Conservation (phyloP, 805 yeast genomes). For the Candida boleticola region DNA sequence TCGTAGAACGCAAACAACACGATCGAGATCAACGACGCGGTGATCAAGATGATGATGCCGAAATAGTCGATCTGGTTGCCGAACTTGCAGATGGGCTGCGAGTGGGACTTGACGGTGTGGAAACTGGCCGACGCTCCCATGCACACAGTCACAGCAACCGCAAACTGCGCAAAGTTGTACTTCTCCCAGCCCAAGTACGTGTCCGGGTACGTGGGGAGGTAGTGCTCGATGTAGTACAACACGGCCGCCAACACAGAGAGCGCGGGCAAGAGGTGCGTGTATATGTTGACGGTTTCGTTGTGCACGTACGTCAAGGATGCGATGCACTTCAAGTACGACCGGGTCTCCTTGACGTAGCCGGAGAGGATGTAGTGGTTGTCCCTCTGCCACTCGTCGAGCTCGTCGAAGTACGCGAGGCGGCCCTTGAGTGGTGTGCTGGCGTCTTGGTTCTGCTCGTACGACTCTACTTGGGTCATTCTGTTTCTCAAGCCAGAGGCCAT, state of each 20-base stretch:
- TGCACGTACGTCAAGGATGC: constrained; percentile 54
- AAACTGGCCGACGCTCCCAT: constrained; percentile 62
- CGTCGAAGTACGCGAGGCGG: constrained; percentile 43
- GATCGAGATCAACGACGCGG: constrained; percentile 55
- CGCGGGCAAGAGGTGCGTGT: constrained; percentile 58
- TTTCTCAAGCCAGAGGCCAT: too few species aligned
- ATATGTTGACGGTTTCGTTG: constrained; percentile 72
- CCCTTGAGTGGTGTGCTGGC: not conserved
- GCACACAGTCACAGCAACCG: constrained; percentile 57
- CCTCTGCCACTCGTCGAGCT: constrained; percentile 69
- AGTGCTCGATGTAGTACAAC: constrained; percentile 26
- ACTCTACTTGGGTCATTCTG: too few species aligned
- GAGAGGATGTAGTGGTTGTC: constrained; percentile 66
- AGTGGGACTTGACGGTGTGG: constrained; percentile 69
- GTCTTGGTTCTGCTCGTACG: not conserved
- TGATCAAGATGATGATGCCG: constrained; percentile 68
- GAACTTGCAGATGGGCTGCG: constrained; percentile 47
- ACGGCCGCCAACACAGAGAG: constrained; percentile 24
- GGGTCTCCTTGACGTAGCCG: constrained; percentile 63
- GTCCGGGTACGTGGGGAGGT: constrained; percentile 17
- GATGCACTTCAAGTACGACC: constrained; percentile 45
- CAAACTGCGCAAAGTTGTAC: constrained; percentile 51
- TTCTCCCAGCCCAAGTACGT: constrained; percentile 42
- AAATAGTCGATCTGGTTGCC: constrained; percentile 75
- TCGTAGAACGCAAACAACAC: constrained; percentile 46